Base-by-base conservation (phyloP, 352 stramenopile genomes). In the Phytopythium oedochilum region DNA sequence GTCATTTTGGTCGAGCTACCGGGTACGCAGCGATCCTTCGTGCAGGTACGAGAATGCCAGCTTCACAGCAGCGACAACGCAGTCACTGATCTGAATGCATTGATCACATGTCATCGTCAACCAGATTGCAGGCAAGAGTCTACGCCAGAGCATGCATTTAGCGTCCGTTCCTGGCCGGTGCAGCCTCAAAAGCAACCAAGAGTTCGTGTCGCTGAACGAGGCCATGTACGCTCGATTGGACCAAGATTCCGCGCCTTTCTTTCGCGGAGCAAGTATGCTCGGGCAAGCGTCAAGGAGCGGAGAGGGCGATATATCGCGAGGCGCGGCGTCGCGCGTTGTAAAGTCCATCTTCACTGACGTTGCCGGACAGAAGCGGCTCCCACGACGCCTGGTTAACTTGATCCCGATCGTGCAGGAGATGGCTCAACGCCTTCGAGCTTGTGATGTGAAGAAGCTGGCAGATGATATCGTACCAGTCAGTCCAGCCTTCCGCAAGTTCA, bases 161-260 rank as follows among this genome's bases (percentile, higher is more conserved):
- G 9, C 31, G 12, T 35, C 20, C 2, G 32, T 29, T 17, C 11
- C 17, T 20, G 20, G 36, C 38, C n/a, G 46, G 5, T 4, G 10
- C 26, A 20, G 12, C 31, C 46, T 26, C 25, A 52, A 53, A 22
- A 42, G 18, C 5, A 28, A 2, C 10, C 29, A 31, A 53, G 46
- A 53, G 20, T 25, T 31, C 32, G 42, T 78, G 9, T 83, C 77
- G 9, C 85, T 89, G 49, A 89, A 89, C 25, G 55, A 78, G 4
- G 72, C 86, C 18, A 68, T 91, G 45, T 91, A 89, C 54, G 72
- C 78, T 10, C 65, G 75, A 2, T 63, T 70, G 42, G 73, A 74
- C 22, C 59, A 60, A 54, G 64, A 71, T n/a, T 51, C 57, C 11
- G 39, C 14, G 6, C 23, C 34, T n/a, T 12, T 78, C 3, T 86